A percentile compares a stretch with the other conserved stretches of the same genome.
phyloP scores from a whole-genome alignment of 169 alveolate genomes.

The Cryptosporidium viatorum region DNA sequence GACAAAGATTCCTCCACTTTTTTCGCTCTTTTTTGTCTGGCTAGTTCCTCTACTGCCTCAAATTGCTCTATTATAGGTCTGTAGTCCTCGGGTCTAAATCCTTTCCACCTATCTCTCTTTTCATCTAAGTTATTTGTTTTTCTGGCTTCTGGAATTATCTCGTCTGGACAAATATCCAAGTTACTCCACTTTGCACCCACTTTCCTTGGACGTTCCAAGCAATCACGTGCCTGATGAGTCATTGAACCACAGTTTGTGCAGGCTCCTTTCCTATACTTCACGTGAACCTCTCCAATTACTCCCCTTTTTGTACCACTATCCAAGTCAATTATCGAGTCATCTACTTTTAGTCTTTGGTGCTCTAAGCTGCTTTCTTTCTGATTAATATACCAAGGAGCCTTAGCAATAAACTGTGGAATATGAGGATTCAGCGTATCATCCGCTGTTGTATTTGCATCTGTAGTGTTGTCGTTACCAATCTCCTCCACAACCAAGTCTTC shows the following conservation, averaged over 20 bases:
- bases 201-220: slow-evolving; percentile 97
- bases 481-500: background rate
- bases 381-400: slow-evolving; percentile 88
- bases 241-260: slow-evolving; percentile 99
- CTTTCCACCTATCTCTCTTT: slow-evolving; percentile 97
- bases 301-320: slow-evolving; percentile 75
- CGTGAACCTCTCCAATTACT: slow-evolving; percentile 73
- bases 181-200: slow-evolving; percentile 95
- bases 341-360: slow-evolving; percentile 83
- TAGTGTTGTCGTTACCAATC: background rate
- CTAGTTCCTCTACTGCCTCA: slow-evolving; percentile 89
- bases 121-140: slow-evolving; percentile 86
- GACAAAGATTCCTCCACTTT: slow-evolving; percentile 75
- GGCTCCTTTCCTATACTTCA: slow-evolving; percentile 94
- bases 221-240: slow-evolving; percentile 96
- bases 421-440: slow-evolving; percentile 86
- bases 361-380: slow-evolving; percentile 81
- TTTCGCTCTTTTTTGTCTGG: slow-evolving; percentile 84
- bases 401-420: slow-evolving; percentile 88
- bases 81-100: slow-evolving; percentile 93
- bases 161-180: slow-evolving; percentile 92
- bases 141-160: slow-evolving; percentile 81
- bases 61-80: slow-evolving; percentile 87
- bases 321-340: slow-evolving; percentile 74
- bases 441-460: background rate